phyloP scores from a whole-genome alignment of 2,329 filamentous ascomycete genomes.

The Epichloe sp. region DNA sequence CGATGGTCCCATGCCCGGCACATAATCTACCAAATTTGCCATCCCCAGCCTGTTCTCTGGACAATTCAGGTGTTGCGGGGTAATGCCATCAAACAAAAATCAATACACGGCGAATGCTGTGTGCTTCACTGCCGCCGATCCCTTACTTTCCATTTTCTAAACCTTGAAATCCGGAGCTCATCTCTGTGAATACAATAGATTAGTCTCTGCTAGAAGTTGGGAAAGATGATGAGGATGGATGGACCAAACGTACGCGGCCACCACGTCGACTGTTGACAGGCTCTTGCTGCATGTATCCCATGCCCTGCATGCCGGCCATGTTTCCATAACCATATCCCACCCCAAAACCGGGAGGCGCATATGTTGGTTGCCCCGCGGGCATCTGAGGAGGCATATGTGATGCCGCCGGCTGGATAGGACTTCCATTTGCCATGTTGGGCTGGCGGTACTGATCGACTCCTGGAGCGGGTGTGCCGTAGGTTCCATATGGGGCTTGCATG shows the following conservation, averaged over 20 bases:
- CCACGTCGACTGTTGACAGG: constrained; percentile 39
- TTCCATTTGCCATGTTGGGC: constrained; percentile 36
- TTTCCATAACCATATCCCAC: constrained; percentile 33
- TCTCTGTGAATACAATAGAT: constrained; percentile 11
- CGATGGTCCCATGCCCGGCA: not conserved
- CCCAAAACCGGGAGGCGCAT: constrained; percentile 36
- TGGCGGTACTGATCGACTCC: constrained; percentile 44
- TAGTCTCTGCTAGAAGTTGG: not conserved
- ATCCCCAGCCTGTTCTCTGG: not conserved
- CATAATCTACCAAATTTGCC: constrained; percentile 5
- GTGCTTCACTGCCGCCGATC: not conserved
- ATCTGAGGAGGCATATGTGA: constrained; percentile 27
- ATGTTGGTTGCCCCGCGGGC: constrained; percentile 29
- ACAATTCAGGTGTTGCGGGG: not conserved
- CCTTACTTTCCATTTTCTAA: not conserved
- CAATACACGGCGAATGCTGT: not conserved
- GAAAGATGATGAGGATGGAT: not conserved
- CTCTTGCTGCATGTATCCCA: constrained; percentile 41
- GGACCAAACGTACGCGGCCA: constrained; percentile 38
- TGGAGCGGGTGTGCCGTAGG: constrained; percentile 35
- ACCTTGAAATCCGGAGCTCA: constrained; percentile 7
- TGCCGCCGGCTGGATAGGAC: constrained; percentile 34
- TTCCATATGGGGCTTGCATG: constrained; percentile 42
- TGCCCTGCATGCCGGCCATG: constrained; percentile 33
- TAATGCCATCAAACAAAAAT: not conserved